Conservation (phyloP, 495 filamentous ascomycete genomes). For the Talaromyces ruber region DNA sequence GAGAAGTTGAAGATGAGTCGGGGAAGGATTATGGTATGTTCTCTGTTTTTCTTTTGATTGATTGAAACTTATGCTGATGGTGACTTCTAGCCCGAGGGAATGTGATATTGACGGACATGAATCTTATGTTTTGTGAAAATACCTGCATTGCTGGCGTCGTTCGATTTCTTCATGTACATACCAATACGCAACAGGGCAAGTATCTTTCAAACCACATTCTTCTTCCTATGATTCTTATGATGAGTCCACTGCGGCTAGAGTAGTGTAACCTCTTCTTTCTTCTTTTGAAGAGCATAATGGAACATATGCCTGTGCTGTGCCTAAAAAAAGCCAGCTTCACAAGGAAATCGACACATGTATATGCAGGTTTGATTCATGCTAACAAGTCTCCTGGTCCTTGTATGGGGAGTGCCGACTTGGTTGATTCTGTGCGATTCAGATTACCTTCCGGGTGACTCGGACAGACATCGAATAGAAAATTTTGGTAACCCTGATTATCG, state of each 20-base stretch:
- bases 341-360: not conserved
- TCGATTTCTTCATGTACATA: not conserved
- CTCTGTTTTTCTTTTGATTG: not conserved
- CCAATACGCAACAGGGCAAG: not conserved
- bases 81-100: conserved; percentile 34
- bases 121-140: not conserved
- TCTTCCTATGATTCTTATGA: conserved; percentile 18
- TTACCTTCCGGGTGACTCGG: too few relatives aligned
- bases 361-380: not conserved
- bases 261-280: conserved; percentile 30
- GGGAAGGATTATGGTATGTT: conserved; percentile 39
- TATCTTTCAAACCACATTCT: not conserved
- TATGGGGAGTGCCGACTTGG: not conserved
- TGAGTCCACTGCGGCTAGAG: conserved; percentile 52
- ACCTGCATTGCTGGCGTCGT: conserved; percentile 2
- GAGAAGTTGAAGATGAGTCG: conserved; percentile 41
- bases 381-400: not conserved
- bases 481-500: too few relatives aligned
- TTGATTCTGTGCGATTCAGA: too few relatives aligned
- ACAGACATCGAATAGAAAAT: too few relatives aligned
- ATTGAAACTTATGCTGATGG: not conserved
- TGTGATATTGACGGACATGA: not conserved
- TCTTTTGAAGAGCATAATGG: not conserved
- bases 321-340: conserved; percentile 47
- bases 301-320: conserved; percentile 25